phyloP scores from a whole-genome alignment of 345 rosid species.

The Geranium brycei region DNA sequence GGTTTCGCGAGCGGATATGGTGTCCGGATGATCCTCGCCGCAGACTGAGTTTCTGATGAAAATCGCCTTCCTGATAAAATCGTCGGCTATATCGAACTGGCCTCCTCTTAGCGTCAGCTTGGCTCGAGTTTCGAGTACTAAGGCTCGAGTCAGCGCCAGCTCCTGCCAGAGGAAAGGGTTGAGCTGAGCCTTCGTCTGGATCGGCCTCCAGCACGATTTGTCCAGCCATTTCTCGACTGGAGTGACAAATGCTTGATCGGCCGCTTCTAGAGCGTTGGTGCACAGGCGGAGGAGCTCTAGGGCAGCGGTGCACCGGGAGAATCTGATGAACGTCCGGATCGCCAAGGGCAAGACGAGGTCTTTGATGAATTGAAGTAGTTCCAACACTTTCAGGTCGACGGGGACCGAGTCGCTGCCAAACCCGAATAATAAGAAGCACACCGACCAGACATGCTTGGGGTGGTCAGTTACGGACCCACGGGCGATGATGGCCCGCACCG shows the following conservation, averaged over 20 bases:
- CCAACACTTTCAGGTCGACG: conserved; percentile 57
- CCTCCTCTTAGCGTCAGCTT: conserved; percentile 85
- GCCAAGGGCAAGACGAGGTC: conserved; percentile 69
- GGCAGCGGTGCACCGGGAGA: conserved; percentile 71
- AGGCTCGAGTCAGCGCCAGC: conserved; percentile 71
- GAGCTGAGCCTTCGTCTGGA: conserved; percentile 72
- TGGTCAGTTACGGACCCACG: conserved; percentile 48
- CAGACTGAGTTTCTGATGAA: conserved; percentile 74
- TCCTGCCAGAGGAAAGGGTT: conserved; percentile 93
- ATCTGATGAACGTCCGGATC: conserved; percentile 50
- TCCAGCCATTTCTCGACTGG: conserved; percentile 84
- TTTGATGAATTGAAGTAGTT: conserved; percentile 43
- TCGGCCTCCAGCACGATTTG: conserved; percentile 82
- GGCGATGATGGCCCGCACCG: conserved; percentile 58
- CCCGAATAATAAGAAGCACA: conserved; percentile 63
- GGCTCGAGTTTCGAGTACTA: conserved; percentile 81
- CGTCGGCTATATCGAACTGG: conserved; percentile 71
- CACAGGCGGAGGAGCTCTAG: conserved; percentile 78
- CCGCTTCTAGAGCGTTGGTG: conserved; percentile 73
- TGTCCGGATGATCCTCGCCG: conserved; percentile 81
- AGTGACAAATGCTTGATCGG: conserved; percentile 71
- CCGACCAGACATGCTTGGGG: conserved; percentile 71
- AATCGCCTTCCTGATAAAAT: conserved; percentile 72
- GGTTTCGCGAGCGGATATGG: conserved; percentile 64
- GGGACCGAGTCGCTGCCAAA: conserved; percentile 50